Evolutionary conservation across 2,329 filamentous ascomycete genomes (phyloP), one percentile per base, ranked within the genome.

Genomic region (Hypomyces perniciosus): DNA sequence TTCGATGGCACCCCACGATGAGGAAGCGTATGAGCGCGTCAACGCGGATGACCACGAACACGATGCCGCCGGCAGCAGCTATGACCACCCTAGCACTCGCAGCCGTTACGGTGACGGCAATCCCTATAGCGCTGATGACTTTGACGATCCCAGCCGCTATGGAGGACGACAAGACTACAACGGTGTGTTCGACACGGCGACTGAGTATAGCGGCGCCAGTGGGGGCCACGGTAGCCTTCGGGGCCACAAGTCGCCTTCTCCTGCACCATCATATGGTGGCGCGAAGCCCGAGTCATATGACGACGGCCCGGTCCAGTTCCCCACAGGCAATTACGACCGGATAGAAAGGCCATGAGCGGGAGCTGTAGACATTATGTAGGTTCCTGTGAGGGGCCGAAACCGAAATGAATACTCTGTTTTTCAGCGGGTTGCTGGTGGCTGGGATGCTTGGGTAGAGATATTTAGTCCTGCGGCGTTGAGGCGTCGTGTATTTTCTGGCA

Each of bases 1-100:
- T 68, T 84, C 80, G 51, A 83, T 82, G 66, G 80, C 79, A 10
- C 80, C 80, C n/a, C 78, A 83, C 61, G 81, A 82, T 59, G 82
- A 85, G 56, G 82, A 85, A 61, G 76, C 79, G 40, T 85, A 85
- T 60, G 79, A 81, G 46, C 79, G 79, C 10, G 75, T 85, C 54
- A 75, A 82, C 65, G 72, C 74, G 68, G 72, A 79, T 51, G 76
- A 81, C 59, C 73, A 80, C 54, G 72, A 78, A 48, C 57, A 71
- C 57, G 65, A 68, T 54, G 62, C 66, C 53, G 65, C 63, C 34
- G 66, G 62, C 55, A 59, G 61, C 56, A 60, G 56, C 26, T 63
- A 63, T 46, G 60, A 55, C 46, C 59, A 60, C 41, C 42, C 44
- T 7, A 47, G 54, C 59, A 42, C 45, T 37, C 44, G 46, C 50